Evolutionary conservation across 495 filamentous ascomycete genomes (phyloP), one percentile per base, ranked within the genome.

Genomic region (Lindgomyces ingoldianus): DNA sequence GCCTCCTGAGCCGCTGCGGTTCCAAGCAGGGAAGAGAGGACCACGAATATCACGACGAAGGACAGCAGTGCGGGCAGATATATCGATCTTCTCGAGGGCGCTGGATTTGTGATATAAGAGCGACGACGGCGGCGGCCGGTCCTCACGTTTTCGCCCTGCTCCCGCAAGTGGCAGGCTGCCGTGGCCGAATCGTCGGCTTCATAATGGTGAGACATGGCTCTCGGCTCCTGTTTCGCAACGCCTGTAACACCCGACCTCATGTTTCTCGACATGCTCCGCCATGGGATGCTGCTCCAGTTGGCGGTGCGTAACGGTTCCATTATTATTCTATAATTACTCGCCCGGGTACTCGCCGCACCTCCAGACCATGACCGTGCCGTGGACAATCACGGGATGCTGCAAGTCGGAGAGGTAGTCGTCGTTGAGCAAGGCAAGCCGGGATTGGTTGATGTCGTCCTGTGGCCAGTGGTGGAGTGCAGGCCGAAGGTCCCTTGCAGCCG

Each of bases 121-220:
- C 18, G 44, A 26, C 24, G 16, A 10, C 26, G 49, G 26, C 4
- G 49, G 25, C 9, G 2, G 49, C 14, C 16, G 49, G 6, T 39
- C 6, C 33, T 6, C 33, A 39, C 33, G 33, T 39, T 39, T 6
- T 14, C 14, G 33, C 33, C 33, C 33, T 39, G 33, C 33, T 39
- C 33, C n/a, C n/a, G n/a, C n/a, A n/a, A n/a, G n/a, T n/a, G n/a
- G 33, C 33, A 6, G 14, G 33, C 33, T 59, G 56, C 41, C 41
- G 56, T 59, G 41, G 18, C 27, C 27, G 27, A 25, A 8, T 14
- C 25, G 36, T 12, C 19, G 59, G 48, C 18, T 30, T 30, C 26
- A 25, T 49, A 24, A n/a, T 69, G 65, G 59, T 63, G 55, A 49
- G 48, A 64, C 65, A 55, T 54, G 41, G 48, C 42, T 30, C 41